phyloP scores from a whole-genome alignment of 2,329 filamentous ascomycete species.

The Trichoderma atrobrunneum region DNA sequence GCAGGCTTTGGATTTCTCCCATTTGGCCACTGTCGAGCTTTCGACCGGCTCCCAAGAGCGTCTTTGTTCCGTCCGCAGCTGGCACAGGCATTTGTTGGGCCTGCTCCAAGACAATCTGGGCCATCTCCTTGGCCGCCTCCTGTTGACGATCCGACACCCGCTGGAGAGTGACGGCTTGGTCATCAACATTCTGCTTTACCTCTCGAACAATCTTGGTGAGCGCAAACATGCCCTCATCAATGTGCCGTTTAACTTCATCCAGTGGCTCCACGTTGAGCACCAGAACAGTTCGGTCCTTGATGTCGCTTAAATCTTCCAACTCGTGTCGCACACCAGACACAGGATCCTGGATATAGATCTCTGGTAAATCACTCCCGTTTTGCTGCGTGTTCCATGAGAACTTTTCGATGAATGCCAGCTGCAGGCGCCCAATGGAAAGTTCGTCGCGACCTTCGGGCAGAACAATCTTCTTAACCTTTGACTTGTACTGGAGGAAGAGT shows the following conservation, averaged over 20 bases:
- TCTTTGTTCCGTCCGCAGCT: constrained; percentile 42
- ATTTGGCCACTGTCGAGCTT: constrained; percentile 62
- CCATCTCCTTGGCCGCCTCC: constrained; percentile 84
- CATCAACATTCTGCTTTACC: constrained; percentile 77
- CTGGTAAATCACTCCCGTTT: constrained; percentile 86
- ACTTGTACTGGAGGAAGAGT: constrained; percentile 93
- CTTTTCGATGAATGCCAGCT: constrained; percentile 97
- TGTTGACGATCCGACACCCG: constrained; percentile 87
- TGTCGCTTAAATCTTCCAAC: constrained; percentile 85
- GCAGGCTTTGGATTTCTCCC: constrained; percentile 74
- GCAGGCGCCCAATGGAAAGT: constrained; percentile 80
- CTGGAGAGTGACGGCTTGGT: constrained; percentile 78
- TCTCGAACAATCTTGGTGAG: constrained; percentile 81
- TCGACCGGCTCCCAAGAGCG: constrained; percentile 33
- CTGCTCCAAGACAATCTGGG: constrained; percentile 33
- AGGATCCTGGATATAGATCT: constrained; percentile 97
- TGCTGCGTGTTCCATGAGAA: constrained; percentile 98
- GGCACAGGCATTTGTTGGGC: constrained; percentile 45
- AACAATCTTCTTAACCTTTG: constrained; percentile 94
- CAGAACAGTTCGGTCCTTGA: constrained; percentile 93
- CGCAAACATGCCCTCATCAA: constrained; percentile 84
- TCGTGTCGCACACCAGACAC: constrained; percentile 96
- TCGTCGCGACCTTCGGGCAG: constrained; percentile 80
- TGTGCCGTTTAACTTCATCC: constrained; percentile 94
- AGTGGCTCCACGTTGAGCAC: constrained; percentile 89